Percentiles rank a stretch among this genome's conserved stretches.
These are phyloP conservation scores for Chalciporus chontae DNA, from an alignment of 768 basidiomycete species.

Conservation along the genomic window DNA sequence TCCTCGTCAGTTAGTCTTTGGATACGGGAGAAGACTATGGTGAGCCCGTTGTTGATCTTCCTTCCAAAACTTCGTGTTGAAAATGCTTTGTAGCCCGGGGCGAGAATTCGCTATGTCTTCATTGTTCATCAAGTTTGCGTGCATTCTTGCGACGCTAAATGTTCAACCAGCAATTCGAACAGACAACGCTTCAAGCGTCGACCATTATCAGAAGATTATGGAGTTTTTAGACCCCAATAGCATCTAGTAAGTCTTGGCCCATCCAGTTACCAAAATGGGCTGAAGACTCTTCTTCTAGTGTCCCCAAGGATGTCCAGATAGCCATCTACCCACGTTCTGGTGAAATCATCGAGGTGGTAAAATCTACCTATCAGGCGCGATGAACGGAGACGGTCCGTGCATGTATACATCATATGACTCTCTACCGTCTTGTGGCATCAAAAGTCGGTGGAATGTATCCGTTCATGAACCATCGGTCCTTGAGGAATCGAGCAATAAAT, in stretches of 20 bases:
- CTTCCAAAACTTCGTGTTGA: not conserved
- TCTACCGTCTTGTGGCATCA: too few relatives aligned
- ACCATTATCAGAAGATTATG: slow-evolving; percentile 1
- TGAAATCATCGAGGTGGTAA: slow-evolving; percentile 1
- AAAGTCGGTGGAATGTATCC: too few relatives aligned
- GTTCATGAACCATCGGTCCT: not conserved
- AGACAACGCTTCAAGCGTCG: not conserved
- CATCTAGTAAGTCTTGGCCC: not conserved
- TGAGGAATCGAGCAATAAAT: too few relatives aligned
- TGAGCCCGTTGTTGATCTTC: not conserved
- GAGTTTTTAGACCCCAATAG: slow-evolving; percentile 6
- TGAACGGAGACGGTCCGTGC: not conserved
- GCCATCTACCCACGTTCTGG: slow-evolving; percentile 2
- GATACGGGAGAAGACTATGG: slow-evolving; percentile 6
- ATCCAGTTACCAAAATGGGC: too few relatives aligned
- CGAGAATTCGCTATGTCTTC: slow-evolving; percentile 7
- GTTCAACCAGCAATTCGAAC: not conserved
- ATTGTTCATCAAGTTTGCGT: slow-evolving; percentile 5
- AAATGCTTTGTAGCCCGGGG: not conserved
- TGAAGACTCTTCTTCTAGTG: not conserved
- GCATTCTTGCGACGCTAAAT: slow-evolving; percentile 1
- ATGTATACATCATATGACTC: too few relatives aligned
- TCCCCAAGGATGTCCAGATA: slow-evolving; percentile 2
- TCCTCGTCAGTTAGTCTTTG: slow-evolving; percentile 3
- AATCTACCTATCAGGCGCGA: not conserved